Conservation (phyloP, 192 early-diverging fungal species). For the Fimicolochytrium jonesii region DNA sequence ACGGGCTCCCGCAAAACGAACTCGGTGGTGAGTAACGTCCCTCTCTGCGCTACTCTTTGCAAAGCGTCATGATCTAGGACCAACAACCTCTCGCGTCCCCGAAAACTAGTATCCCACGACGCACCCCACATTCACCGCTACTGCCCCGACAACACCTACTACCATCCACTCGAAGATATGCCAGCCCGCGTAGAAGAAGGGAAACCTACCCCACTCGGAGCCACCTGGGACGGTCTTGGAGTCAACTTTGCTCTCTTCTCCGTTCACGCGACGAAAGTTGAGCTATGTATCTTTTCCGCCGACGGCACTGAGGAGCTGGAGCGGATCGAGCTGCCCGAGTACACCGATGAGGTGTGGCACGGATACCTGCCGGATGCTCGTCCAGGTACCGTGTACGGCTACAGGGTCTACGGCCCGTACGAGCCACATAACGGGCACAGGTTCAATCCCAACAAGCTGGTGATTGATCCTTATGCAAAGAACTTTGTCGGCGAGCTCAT, state of each 20-base stretch:
- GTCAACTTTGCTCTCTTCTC: conserved; percentile 27
- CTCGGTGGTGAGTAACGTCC: too few species aligned
- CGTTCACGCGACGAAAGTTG: conserved; percentile 26
- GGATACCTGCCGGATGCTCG: conserved; percentile 24
- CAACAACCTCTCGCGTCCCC: too few species aligned
- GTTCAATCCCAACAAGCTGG: conserved; percentile 24
- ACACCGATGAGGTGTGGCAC: conserved; percentile 27
- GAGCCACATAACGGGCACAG: conserved; percentile 22
- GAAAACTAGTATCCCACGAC: too few species aligned
- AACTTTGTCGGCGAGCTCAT: conserved; percentile 17
- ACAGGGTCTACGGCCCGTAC: conserved; percentile 24
- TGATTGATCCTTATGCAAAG: conserved; percentile 23
- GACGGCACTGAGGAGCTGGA: conserved; percentile 19
- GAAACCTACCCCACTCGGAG: conserved; percentile 17
- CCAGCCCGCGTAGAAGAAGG: conserved; percentile 14
- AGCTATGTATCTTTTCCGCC: conserved; percentile 16
- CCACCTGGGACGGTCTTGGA: conserved; percentile 27
- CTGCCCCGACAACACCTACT: too few species aligned
- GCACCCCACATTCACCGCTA: too few species aligned
- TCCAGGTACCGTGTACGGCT: conserved; percentile 22
- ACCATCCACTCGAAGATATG: neutral
- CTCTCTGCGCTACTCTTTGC: too few species aligned
- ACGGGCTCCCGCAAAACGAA: too few species aligned
- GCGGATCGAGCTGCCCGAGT: conserved; percentile 23
- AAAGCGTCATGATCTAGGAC: too few species aligned